phyloP scores from a whole-genome alignment of 2,329 filamentous ascomycete species.

The Lasiodiplodia hormozganensis region DNA sequence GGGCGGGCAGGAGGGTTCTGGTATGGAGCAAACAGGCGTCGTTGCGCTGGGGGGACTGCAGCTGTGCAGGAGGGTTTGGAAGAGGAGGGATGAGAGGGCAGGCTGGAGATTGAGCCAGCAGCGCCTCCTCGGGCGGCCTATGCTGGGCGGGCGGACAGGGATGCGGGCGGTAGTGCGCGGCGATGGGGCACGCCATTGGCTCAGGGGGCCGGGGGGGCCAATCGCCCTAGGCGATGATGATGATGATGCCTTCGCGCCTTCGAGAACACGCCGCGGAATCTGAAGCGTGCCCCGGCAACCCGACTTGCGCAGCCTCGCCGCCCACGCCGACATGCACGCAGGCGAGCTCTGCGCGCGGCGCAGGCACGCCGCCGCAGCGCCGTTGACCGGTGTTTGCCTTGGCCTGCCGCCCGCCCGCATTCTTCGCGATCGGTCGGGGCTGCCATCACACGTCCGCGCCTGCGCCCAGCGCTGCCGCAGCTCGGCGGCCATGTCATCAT shows the following conservation, averaged over 20 bases:
- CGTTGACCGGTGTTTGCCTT: not conserved
- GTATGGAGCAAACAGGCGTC: constrained; percentile 16
- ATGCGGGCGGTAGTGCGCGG: constrained; percentile 14
- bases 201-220: constrained; percentile 10
- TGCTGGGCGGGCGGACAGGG: constrained; percentile 23
- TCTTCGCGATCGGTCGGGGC: constrained; percentile 4
- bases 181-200: constrained; percentile 23
- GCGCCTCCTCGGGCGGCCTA: constrained; percentile 13
- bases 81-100: constrained; percentile 24
- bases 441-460: constrained; percentile 3
- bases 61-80: constrained; percentile 21
- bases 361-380: constrained; percentile 10
- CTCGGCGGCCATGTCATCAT: constrained; percentile 27
- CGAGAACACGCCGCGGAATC: constrained; percentile 22
- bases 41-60: constrained; percentile 8
- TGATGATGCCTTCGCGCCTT: constrained; percentile 19
- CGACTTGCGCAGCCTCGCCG: not conserved
- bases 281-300: not conserved
- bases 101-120: constrained; percentile 22
- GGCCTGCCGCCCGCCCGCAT: not conserved
- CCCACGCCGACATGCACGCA: not conserved
- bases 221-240: constrained; percentile 9
- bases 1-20: not conserved
- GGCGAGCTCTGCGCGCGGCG: not conserved
- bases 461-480: constrained; percentile 17